Conservation (phyloP, 108 stramenopile species). For the Licmophora abbreviata region DNA sequence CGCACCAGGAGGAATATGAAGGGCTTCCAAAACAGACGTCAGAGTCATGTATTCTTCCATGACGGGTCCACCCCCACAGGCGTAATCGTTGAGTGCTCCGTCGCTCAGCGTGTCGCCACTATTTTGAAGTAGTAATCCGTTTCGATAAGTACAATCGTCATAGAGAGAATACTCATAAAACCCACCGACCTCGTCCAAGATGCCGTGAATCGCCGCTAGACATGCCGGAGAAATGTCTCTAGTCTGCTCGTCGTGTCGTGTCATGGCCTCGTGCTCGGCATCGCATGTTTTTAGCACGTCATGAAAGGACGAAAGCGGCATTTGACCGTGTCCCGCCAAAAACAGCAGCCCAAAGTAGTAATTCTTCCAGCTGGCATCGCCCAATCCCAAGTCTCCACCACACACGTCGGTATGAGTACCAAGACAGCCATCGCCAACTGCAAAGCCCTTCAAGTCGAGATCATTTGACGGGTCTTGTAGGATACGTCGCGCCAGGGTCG, state of each 20-base stretch:
- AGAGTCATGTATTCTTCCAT: conserved; percentile 36
- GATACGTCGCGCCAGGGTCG: conserved; percentile 44
- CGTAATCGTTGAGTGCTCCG: conserved; percentile 61
- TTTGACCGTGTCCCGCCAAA: conserved; percentile 69
- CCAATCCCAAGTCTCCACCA: conserved; percentile 8
- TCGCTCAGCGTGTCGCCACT: background rate
- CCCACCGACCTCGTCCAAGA: conserved; percentile 38
- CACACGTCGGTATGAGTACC: conserved; percentile 66
- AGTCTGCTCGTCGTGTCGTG: too few relatives aligned
- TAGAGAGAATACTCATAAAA: conserved; percentile 67
- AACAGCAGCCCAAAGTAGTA: conserved; percentile 22
- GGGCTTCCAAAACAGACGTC: conserved; percentile 40
- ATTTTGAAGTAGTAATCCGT: conserved; percentile 22
- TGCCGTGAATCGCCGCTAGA: conserved; percentile 22
- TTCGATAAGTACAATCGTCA: conserved; percentile 59
- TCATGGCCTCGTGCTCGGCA: too few relatives aligned
- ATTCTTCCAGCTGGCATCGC: too few relatives aligned
- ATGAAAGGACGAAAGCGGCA: conserved; percentile 42
- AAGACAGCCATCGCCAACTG: conserved; percentile 79
- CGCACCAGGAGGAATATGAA: conserved; percentile 30
- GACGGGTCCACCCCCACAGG: conserved; percentile 51
- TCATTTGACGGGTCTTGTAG: conserved; percentile 1
- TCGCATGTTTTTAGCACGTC: conserved; percentile 37
- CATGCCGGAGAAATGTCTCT: conserved; percentile 14
- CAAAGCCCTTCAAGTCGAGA: conserved; percentile 42